Conservation (phyloP, 805 yeast species). For the Candida nitratophila region DNA sequence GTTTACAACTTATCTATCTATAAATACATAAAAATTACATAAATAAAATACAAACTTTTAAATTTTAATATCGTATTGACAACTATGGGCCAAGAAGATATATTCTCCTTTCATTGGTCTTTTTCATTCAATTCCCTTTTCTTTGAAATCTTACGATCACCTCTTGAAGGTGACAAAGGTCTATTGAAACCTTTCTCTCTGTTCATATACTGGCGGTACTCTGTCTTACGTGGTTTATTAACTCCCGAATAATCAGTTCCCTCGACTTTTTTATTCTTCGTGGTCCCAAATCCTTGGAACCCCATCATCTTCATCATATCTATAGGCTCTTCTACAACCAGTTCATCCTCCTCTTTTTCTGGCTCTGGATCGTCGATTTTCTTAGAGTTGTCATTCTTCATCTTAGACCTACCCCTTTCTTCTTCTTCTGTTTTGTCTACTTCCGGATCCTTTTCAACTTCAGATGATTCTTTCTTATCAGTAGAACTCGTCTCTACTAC, state of each 20-base stretch:
- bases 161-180: conserved; percentile 42
- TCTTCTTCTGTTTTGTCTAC: background rate
- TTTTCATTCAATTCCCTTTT: conserved; percentile 5
- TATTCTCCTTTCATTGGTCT: too few relatives aligned
- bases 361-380: background rate
- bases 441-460: background rate
- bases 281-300: conserved; percentile 44
- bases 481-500: background rate
- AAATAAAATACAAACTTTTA: too few relatives aligned
- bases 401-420: background rate
- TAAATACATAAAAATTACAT: too few relatives aligned
- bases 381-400: background rate
- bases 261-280: conserved; percentile 50
- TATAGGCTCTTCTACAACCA: conserved; percentile 16
- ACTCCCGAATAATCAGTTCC: conserved; percentile 41
- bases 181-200: conserved; percentile 50
- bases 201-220: conserved; percentile 56
- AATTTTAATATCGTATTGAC: too few relatives aligned
- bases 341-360: conserved; percentile 4
- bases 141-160: conserved; percentile 4
- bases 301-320: conserved; percentile 48
- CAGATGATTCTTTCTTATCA: background rate
- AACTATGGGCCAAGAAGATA: too few relatives aligned
- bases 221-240: conserved; percentile 31
- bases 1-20: too few relatives aligned